Evolutionary conservation across 305 asterid species (phyloP), one percentile per base, ranked within the genome.

Genomic region (Solanum hybrid): DNA sequence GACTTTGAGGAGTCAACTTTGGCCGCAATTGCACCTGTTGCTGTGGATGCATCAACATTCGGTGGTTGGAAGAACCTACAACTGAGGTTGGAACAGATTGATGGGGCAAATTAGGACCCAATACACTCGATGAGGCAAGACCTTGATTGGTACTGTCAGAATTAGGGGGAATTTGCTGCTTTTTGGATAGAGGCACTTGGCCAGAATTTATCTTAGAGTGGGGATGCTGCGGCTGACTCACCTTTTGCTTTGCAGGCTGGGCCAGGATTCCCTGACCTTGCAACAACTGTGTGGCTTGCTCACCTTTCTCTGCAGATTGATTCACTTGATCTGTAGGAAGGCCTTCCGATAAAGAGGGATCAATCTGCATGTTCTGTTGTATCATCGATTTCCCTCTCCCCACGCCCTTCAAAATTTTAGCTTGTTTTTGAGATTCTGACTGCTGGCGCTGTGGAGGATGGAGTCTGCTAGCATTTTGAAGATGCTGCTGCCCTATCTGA

Each of bases 361-460:
- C 97, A 88, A 86, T 85, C 10, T 92, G 91, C 78, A 90, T 76
- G 89, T 92, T 95, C 89, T 93, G 96, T 89, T 93, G 93, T 90
- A 88, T 90, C 90, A 90, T 87, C 88, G 40, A 19, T 88, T 91
- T 95, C 87, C 98, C 97, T 94, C 94, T 93, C 78, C 94, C 97
- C 40, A 87, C 93, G 87, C 96, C 97, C 91, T 94, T 94, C 76
- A 91, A 91, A 90, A 86, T 88, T 92, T 95, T 95, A 90, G 89
- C 90, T 78, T 94, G 94, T 87, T 90, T 95, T 89, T 92, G 96
- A 89, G 94, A 90, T 85, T 90, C 96, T 75, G 90, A 89, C 89
- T 89, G 95, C 87, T 92, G 95, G 45, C 93, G 90, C 92, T 91
- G 96, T 93, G 90, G 96, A 88, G 95, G 97, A 91, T 95, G 98